A percentile compares a stretch with the other conserved stretches of the same genome.
phyloP scores from a whole-genome alignment of 164 flowering plant species.

The Nymphaea colorata region DNA sequence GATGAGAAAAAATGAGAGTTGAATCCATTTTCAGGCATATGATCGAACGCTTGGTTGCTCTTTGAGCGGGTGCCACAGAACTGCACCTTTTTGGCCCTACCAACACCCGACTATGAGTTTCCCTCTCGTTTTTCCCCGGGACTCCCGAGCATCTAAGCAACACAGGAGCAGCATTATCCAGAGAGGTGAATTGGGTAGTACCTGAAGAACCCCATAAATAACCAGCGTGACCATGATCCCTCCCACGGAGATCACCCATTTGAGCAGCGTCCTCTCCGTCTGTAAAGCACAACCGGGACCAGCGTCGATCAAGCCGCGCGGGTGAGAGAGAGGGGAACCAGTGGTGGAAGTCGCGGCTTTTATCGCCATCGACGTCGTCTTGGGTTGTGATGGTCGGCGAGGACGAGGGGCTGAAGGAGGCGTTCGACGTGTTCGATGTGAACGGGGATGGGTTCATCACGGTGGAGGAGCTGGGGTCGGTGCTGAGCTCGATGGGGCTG shows the following conservation, averaged over 20 bases:
- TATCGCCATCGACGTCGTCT: no score
- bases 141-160: no score
- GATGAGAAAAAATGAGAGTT: no score
- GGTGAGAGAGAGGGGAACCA: no score
- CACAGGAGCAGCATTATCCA: no score
- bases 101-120: no score
- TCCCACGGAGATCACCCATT: constrained; percentile 50
- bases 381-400: constrained; percentile 8
- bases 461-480: constrained; percentile 38
- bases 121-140: no score
- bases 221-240: constrained; percentile 88
- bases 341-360: no score
- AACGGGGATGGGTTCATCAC: constrained; percentile 53
- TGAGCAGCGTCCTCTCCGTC: constrained; percentile 32
- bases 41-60: no score
- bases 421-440: constrained; percentile 50
- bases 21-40: no score
- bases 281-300: not conserved
- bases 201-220: constrained; percentile 83
- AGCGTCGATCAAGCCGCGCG: not conserved
- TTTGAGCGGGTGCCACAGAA: no score
- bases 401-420: constrained; percentile 50
- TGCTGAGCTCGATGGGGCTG: constrained; percentile 35
- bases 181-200: not conserved
- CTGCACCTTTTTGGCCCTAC: no score